Base-by-base conservation (phyloP, 2,329 filamentous ascomycete species). In the Phialophora tarda region DNA sequence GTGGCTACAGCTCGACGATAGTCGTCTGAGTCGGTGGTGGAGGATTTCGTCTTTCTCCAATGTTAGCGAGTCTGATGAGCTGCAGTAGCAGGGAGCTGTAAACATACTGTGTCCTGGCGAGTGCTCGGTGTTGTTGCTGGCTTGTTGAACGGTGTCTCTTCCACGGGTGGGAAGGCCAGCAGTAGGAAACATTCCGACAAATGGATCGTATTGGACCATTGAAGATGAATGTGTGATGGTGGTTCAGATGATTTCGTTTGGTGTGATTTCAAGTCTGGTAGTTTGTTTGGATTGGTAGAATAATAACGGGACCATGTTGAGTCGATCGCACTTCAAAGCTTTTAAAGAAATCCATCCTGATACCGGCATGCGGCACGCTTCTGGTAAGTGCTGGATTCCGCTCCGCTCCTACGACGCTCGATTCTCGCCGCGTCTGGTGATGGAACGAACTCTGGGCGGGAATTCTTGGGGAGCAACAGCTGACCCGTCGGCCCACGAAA, bases 131-230 rank as follows among this genome's bases (percentile, higher is more conserved):
- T 56, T 34, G 50, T 28, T 32, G 59, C 47, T 32, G 48, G 21
- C 28, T 21, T 32, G 12, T 4, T 55, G 17, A 47, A 7, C 23
- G 5, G 34, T 23, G n/a, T 17, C 51, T 54, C 65, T 67, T 55
- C 54, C 60, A 10, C 63, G 63, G 3, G 54, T 56, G 28, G 68
- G 68, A 26, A 70, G 65, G 50, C 47, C 30, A 10, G 54, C 41
- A 47, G 28, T 17, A 14, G 44, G 41, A n/a, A 66, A 59, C 56
- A 70, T 62, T 3, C 59, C 50, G 30, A 51, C 48, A 53, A 70
- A 70, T 59, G 57, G 63, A 57, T 70, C 68, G 65, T 68, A 70
- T 41, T 70, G 68, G 14, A 70, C 65, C 68, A 68, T 68, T 10
- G 30, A 30, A 26, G 17, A 14, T 55, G 28, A 4, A 38, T 14